These are phyloP conservation scores for Oryza glaberrima DNA, from an alignment of 176 grass and related monocot genomes.

Conservation along the genomic window DNA sequence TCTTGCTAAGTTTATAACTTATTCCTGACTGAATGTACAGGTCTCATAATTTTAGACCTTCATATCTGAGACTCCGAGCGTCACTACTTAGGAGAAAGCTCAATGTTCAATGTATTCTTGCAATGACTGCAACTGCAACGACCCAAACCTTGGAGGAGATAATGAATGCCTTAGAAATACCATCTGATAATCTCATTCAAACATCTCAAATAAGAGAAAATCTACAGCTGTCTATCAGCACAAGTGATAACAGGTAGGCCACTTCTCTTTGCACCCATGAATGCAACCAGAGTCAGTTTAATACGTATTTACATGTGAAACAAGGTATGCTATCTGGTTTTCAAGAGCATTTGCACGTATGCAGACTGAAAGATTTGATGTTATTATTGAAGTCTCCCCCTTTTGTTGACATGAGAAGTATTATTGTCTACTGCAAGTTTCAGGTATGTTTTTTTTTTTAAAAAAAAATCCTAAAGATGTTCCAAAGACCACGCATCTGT, in stretches of 20 bases:
- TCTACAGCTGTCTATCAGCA: conserved; percentile 67
- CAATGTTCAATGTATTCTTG: conserved; percentile 84
- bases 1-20: conserved; percentile 19
- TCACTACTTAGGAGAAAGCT: conserved; percentile 79
- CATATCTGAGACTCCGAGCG: conserved; percentile 89
- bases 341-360: background rate
- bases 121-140: conserved; percentile 98
- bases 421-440: conserved; percentile 98
- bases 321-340: conserved; percentile 11
- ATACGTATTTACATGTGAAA: conserved; percentile 25
- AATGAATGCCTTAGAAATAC: conserved; percentile 83
- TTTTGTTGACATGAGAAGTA: conserved; percentile 82
- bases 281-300: conserved; percentile 11
- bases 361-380: conserved; percentile 88
- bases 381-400: conserved; percentile 75
- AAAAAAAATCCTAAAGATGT: conserved; percentile 27
- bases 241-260: conserved; percentile 76
- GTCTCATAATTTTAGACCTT: conserved; percentile 99
- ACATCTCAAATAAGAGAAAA: conserved; percentile 79
- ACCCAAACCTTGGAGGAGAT: conserved; percentile 81
- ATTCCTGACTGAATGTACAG: conserved; percentile 51
- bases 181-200: conserved; percentile 66
- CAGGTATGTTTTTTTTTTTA: conserved; percentile 64
- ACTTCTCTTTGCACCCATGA: background rate
- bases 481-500: conserved; percentile 17